Evolutionary conservation across 768 basidiomycete species (phyloP).

Genomic region (Podaxis mareebaensis): DNA sequence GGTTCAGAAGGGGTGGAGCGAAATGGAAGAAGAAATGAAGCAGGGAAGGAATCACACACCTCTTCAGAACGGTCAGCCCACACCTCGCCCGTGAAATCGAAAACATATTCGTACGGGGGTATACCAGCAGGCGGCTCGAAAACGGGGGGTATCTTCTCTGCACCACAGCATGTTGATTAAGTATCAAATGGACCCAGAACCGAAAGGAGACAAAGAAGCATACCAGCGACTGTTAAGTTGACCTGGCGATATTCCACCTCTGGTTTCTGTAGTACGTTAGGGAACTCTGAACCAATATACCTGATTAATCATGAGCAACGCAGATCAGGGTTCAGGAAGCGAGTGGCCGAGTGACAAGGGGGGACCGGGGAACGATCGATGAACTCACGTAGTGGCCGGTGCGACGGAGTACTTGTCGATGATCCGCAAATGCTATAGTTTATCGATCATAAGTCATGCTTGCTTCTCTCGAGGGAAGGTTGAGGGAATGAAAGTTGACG

Average conservation of each 20-base stretch:
- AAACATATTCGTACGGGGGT: slow-evolving; percentile 75
- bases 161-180: slow-evolving; percentile 11
- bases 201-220: slow-evolving; percentile 24
- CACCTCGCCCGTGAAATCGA: slow-evolving; percentile 84
- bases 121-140: slow-evolving; percentile 75
- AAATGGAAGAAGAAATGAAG: slow-evolving; percentile 13
- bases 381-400: slow-evolving; percentile 34
- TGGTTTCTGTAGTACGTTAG: slow-evolving; percentile 63
- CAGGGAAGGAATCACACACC: slow-evolving; percentile 40
- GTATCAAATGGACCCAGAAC: slow-evolving; percentile 16
- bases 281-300: slow-evolving; percentile 78
- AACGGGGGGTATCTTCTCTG: slow-evolving; percentile 65
- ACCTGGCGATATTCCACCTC: slow-evolving; percentile 80
- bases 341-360: neutral
- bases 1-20: slow-evolving; percentile 15
- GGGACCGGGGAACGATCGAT: slow-evolving; percentile 1
- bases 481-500: slow-evolving; percentile 25
- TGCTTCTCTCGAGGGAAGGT: neutral
- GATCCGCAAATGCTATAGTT: slow-evolving; percentile 24
- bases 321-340: slow-evolving; percentile 2
- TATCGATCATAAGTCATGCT: slow-evolving; percentile 4
- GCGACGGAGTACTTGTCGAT: slow-evolving; percentile 35
- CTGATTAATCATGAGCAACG: slow-evolving; percentile 35
- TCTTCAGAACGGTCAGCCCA: slow-evolving; percentile 73
- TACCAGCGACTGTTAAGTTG: slow-evolving; percentile 75